phyloP scores from a whole-genome alignment of 2,329 filamentous ascomycete species.

The Diaporthe amygdali region DNA sequence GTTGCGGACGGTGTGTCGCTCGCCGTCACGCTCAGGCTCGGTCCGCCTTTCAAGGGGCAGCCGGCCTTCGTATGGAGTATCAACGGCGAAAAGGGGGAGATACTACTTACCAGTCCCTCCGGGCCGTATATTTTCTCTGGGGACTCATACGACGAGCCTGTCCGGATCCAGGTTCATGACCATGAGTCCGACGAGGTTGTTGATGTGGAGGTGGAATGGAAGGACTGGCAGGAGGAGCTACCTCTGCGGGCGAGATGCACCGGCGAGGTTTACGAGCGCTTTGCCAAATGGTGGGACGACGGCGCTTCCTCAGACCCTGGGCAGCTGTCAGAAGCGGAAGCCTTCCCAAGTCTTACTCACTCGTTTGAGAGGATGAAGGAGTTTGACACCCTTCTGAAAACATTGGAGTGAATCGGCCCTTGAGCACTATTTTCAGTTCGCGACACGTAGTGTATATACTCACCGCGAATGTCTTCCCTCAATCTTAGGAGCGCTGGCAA shows the following conservation, averaged over 20 bases:
- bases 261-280: constrained; percentile 54
- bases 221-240: constrained; percentile 42
- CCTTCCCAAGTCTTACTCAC: constrained; percentile 2
- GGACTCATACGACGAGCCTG: constrained; percentile 37
- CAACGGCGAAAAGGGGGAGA: constrained; percentile 56
- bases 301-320: neutral
- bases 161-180: constrained; percentile 47
- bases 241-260: constrained; percentile 44
- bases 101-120: constrained; percentile 42
- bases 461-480: too few species aligned
- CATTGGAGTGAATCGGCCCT: neutral
- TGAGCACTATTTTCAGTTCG: neutral
- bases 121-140: constrained; percentile 27
- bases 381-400: neutral
- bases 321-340: neutral
- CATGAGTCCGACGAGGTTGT: constrained; percentile 40
- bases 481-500: neutral
- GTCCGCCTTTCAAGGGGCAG: constrained; percentile 53
- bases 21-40: constrained; percentile 50
- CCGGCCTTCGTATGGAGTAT: constrained; percentile 55
- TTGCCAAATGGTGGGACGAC: constrained; percentile 32
- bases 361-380: constrained; percentile 1
- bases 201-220: constrained; percentile 38
- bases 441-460: neutral
- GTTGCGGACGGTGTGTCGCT: constrained; percentile 44